A percentile compares a stretch with the other conserved stretches of the same genome.
phyloP scores from a whole-genome alignment of 164 flowering plant species.

The Vitis cinerea region DNA sequence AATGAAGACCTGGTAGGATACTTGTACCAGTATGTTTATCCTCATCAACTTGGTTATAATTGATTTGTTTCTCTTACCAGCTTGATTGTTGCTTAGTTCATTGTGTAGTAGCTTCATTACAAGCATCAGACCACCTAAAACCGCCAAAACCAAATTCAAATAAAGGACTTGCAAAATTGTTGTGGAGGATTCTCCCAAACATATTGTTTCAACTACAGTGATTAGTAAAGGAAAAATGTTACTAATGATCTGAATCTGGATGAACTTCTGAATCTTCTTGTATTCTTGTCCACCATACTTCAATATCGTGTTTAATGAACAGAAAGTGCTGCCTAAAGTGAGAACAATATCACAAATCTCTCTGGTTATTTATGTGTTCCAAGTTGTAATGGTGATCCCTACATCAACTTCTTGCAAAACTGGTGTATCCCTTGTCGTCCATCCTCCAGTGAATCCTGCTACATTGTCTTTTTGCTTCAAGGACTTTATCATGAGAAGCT shows the following conservation, averaged over 20 bases:
- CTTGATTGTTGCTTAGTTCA: background rate
- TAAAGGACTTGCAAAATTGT: constrained; percentile 20
- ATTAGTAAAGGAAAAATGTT: constrained; percentile 12
- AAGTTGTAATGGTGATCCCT: constrained; percentile 13
- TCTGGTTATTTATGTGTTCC: constrained; percentile 14
- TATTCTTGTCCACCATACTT: constrained; percentile 12
- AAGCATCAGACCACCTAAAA: constrained; percentile 25
- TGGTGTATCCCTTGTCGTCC: constrained; percentile 15
- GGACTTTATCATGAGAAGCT: constrained; percentile 12
- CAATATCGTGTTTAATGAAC: background rate
- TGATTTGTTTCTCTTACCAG: background rate
- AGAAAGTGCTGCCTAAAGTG: background rate
- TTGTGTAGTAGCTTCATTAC: constrained; percentile 3
- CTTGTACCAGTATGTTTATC: constrained; percentile 21
- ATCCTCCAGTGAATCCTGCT: constrained; percentile 21
- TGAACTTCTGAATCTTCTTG: constrained; percentile 23
- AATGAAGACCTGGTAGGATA: constrained; percentile 9
- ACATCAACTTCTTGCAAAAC: constrained; percentile 27
- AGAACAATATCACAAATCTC: constrained; percentile 14
- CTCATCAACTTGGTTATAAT: constrained; percentile 16
- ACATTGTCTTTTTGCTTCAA: constrained; percentile 16
- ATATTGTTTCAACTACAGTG: constrained; percentile 8
- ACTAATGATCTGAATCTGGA: constrained; percentile 22
- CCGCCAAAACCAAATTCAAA: constrained; percentile 17
- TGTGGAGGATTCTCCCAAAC: constrained; percentile 19